A percentile compares a stretch with the other conserved stretches of the same genome.
phyloP scores from a whole-genome alignment of 805 yeast species.

The Candida endomychidarum region DNA sequence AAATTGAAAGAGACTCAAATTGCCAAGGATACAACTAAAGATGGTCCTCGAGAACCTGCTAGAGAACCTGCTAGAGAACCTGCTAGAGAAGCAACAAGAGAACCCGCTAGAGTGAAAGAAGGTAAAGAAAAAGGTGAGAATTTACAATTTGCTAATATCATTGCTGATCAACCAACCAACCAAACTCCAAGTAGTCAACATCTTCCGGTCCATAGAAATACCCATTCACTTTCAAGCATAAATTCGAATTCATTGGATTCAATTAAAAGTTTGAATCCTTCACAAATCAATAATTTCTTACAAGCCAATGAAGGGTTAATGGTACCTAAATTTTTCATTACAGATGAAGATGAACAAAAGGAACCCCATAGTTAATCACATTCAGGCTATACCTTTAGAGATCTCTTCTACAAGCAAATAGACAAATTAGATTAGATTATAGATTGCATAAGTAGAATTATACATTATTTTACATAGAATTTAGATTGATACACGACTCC shows the following conservation, averaged over 20 bases:
- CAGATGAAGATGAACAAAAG: constrained; percentile 13
- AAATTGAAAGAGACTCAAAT: constrained; percentile 12
- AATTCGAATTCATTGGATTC: constrained; percentile 15
- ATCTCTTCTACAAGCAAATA: too few species aligned
- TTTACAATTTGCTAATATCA: constrained; percentile 2
- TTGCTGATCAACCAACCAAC: too few species aligned
- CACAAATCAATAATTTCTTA: constrained; percentile 15
- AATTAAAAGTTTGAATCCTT: constrained; percentile 7
- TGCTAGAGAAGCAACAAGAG: too few species aligned
- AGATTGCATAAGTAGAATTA: too few species aligned
- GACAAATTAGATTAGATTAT: too few species aligned
- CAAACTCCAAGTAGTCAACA: neutral
- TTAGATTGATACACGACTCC: too few species aligned
- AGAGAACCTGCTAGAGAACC: too few species aligned
- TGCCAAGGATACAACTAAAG: constrained; percentile 2
- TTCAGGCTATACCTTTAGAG: too few species aligned
- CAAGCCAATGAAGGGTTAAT: constrained; percentile 15
- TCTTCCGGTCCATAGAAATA: constrained; percentile 1
- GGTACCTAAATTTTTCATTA: constrained; percentile 17
- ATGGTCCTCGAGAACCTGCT: neutral
- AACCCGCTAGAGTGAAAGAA: too few species aligned
- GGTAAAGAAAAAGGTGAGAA: neutral
- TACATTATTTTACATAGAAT: too few species aligned
- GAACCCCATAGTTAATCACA: too few species aligned
- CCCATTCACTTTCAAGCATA: constrained; percentile 8